Evolutionary conservation across 2,329 filamentous ascomycete genomes (phyloP), one percentile per base, ranked within the genome.

Genomic region (Fusarium euwallaceae): DNA sequence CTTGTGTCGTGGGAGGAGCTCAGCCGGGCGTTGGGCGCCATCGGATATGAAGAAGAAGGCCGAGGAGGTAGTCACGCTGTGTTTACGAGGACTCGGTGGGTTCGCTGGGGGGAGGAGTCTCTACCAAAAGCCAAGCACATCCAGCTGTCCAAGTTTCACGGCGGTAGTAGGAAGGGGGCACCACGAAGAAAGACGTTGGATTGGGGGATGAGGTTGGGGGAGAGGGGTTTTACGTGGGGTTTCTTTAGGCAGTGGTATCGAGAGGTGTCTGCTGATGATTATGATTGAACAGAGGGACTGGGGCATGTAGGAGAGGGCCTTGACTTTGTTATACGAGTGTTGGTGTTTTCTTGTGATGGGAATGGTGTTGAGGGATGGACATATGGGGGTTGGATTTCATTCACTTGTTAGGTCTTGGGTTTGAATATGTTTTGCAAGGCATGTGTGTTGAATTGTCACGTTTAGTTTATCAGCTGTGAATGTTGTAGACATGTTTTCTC

Each of bases 161-260:
- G 65, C 10, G 71, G 68, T 4, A 22, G 22, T 17, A 60, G 43
- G 20, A 41, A 34, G 37, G 43, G 20, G 5, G 71, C 45, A n/a
- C 43, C 61, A 4, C 43, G 61, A 6, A 58, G 64, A 2, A 72
- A 72, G 58, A 41, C 53, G 7, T 66, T 51, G 39, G 58, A 67
- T 12, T 74, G 69, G 71, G 56, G 66, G 9, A 29, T 39, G 14
- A 51, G 53, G 20, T 36, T 67, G 7, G 37, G 7, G 17, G 29
- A 53, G 41, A 70, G 66, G 16, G 61, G 65, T 0, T 34, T 76
- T 22, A 70, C 70, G 2, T 71, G 64, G 51, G 53, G 58, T 9
- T 63, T 73, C 17, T 9, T 76, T 22, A 61, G 58, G 43, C 4
- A 59, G 22, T 76, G 72, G 67, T 74, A 70, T 45, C 39, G 56